Conservation (phyloP, 1,139 yeast genomes). For the Diutina ranongensis region DNA sequence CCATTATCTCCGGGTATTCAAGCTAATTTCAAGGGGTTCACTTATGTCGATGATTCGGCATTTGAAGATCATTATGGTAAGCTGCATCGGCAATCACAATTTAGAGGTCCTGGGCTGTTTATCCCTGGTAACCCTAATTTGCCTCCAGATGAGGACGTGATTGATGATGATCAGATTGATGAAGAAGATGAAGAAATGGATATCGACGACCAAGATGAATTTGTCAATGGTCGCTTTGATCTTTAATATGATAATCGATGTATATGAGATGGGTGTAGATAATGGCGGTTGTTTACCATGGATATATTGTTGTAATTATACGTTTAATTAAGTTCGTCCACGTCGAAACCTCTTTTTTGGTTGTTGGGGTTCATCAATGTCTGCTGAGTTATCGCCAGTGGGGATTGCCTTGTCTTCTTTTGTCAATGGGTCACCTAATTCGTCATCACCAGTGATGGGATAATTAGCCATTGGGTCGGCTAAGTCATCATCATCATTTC, state of each 20-base stretch:
- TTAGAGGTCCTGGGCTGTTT: conserved; percentile 56
- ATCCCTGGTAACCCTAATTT: conserved; percentile 69
- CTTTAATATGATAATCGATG: conserved; percentile 23
- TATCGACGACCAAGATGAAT: conserved; percentile 15
- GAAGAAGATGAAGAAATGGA: conserved; percentile 6
- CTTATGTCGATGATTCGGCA: conserved; percentile 90
- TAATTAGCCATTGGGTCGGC: conserved; percentile 14
- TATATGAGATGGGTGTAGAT: background rate
- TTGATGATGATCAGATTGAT: conserved; percentile 13
- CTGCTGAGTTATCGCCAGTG: no score
- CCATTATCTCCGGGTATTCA: conserved; percentile 92
- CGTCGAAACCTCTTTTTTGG: background rate
- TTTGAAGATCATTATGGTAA: conserved; percentile 71
- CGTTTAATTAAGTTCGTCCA: background rate
- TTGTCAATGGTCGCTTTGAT: conserved; percentile 84
- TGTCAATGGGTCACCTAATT: no score
- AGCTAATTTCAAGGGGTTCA: conserved; percentile 91
- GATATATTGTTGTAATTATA: no score
- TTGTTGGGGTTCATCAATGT: background rate
- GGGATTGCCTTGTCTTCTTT: no score
- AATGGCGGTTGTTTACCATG: no score
- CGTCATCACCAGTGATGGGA: no score
- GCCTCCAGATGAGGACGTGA: conserved; percentile 77
- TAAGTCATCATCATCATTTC: conserved; percentile 9
- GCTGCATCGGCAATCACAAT: conserved; percentile 33